phyloP scores from a whole-genome alignment of 129 eudicot species.

The Ambrosia artemisiifolia region DNA sequence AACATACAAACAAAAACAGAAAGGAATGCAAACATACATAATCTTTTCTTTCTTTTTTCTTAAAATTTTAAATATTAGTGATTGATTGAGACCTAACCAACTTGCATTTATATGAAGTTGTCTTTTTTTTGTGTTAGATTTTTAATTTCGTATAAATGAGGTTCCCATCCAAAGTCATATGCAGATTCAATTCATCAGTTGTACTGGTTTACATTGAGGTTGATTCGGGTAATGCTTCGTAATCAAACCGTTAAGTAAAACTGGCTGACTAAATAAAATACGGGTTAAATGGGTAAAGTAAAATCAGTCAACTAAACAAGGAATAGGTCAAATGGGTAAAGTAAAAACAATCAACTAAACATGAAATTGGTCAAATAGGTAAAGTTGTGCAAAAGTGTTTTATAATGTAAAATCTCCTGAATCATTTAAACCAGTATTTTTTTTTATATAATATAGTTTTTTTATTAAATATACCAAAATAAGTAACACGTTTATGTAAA shows the following conservation, averaged over 20 bases:
- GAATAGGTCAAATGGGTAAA: background rate
- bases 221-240: background rate
- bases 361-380: background rate
- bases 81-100: conserved; percentile 24
- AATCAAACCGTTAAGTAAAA: background rate
- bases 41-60: background rate
- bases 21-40: background rate
- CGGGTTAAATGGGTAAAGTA: background rate
- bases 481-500: background rate
- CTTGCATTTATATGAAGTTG: background rate
- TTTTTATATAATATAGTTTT: too few species aligned
- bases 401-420: background rate
- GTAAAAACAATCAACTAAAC: background rate
- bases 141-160: background rate
- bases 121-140: background rate
- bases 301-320: background rate
- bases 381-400: background rate
- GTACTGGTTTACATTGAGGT: background rate
- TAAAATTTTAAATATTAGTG: background rate
- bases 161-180: background rate
- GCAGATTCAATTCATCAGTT: background rate
- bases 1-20: conserved; percentile 10
- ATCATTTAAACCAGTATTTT: too few species aligned
- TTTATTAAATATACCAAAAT: background rate
- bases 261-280: background rate